Evolutionary conservation across 768 basidiomycete genomes (phyloP), one percentile per base, ranked within the genome.

Genomic region (Mrakia frigida): DNA sequence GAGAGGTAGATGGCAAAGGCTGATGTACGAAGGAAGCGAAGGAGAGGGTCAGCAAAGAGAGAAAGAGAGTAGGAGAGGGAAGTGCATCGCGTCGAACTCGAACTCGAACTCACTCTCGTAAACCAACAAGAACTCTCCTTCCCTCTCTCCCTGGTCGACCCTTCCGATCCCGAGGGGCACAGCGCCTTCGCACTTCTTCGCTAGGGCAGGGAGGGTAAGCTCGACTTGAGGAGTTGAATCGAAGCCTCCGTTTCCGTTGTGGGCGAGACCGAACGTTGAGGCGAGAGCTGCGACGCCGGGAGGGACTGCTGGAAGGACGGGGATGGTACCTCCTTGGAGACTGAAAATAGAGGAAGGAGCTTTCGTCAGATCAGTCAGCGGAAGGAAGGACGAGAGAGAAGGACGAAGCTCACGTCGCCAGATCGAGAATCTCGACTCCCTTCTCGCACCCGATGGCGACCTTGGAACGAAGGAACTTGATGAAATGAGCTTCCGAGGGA

Each of bases 391-490:
- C 7, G 16, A 37, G 23, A 37, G 9, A 13, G 65, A n/a, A 7
- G 35, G 7, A 21, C 9, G 18, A 6, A 39, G 25, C 65, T 41
- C 21, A 68, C 65, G 65, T 68, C 65, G 65, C 16, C 5, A 98
- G 87, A 80, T 98, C 93, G 91, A 98, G 96, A 80, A 98, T 96
- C 83, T 98, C 94, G 80, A 98, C 97, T 60, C 95, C 94, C 81
- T 92, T 93, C 0, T 91, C 89, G 80, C 94, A 95, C 35, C 97
- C 87, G 74, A 98, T 92, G 4, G 92, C 94, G 78, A 98, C 91
- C 84, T 91, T 92, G 11, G 91, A 91, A 82, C 95, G 94, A 74
- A 98, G 85, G 87, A 98, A 98, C 78, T 94, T 89, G 67, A 97
- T 86, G 81, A 93, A 92, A 79, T 89, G 93, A 0, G 94, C 90